Evolutionary conservation across 176 grass and related monocot species (phyloP), one percentile per base, ranked within the genome.

Genomic region (Pontederia paniculata): DNA sequence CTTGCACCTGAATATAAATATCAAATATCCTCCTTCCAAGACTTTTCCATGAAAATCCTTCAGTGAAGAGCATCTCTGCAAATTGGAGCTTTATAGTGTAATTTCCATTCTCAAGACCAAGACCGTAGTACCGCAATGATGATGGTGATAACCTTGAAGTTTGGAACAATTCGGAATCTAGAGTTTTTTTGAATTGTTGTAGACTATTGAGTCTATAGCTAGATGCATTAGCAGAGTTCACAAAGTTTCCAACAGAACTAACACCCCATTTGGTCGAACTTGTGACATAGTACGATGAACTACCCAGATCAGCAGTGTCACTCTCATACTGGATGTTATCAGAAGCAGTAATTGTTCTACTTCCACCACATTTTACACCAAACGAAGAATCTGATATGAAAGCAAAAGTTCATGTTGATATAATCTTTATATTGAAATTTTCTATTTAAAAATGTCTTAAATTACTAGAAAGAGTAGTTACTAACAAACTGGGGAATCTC

Each of bases 1-100:
- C 41, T 2, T 16, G 13, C 52, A 76, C 78, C 72, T 81, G 78
- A 23, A 81, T 76, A 63, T 81, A 81, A 45, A 81, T 71, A 48
- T 81, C 72, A 67, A n/a, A n/a, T n/a, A n/a, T n/a, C n/a, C n/a
- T n/a, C n/a, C n/a, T n/a, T n/a, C n/a, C n/a, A n/a, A n/a, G 76
- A 81, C 67, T 76, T 58, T 76, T 19, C 60, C 60, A 81, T 60
- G 17, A 31, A 25, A 52, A 67, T 17, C 57, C 46, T 16, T 81
- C 12, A 9, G 51, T 72, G 52, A 71, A 55, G 9, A 5, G 18
- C 8, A 28, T 72, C 46, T 81, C 78, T 17, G 67, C 58, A 42
- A 81, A 81, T 60, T 81, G 66, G 18, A 81, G n/a, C n/a, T n/a
- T n/a, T n/a, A n/a, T n/a, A n/a, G n/a, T n/a, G n/a, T n/a, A n/a